Evolutionary conservation across 164 flowering plant species (phyloP).

Genomic region (Annona cherimola): DNA sequence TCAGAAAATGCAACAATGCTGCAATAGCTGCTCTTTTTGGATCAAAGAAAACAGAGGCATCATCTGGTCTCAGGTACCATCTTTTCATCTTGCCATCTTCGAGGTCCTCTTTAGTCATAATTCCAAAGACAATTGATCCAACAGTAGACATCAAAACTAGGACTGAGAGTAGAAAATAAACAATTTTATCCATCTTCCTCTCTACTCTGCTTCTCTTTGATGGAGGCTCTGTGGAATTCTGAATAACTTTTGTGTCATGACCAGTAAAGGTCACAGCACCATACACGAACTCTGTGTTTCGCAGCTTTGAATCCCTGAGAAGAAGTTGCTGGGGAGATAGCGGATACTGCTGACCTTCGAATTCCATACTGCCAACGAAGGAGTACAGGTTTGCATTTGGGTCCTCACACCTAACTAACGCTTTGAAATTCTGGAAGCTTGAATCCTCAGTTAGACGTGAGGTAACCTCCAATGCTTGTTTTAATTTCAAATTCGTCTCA

Average conservation of each 20-base stretch:
- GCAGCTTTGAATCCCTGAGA: constrained; percentile 88
- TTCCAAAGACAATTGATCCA: constrained; percentile 75
- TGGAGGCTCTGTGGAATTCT: constrained; percentile 81
- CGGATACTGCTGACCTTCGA: constrained; percentile 49
- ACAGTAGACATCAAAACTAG: constrained; percentile 45
- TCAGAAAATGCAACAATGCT: constrained; percentile 61
- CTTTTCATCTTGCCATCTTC: constrained; percentile 47
- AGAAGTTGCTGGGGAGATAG: constrained; percentile 84
- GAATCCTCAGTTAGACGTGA: constrained; percentile 48
- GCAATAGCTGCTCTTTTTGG: constrained; percentile 58
- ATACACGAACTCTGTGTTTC: constrained; percentile 79
- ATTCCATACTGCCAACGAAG: constrained; percentile 80
- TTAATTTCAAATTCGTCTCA: constrained; percentile 87
- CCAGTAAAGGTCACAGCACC: constrained; percentile 91
- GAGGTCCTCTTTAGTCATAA: constrained; percentile 55
- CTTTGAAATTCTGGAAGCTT: constrained; percentile 54
- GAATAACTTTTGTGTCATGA: constrained; percentile 88
- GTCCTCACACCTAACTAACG: constrained; percentile 79
- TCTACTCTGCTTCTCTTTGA: constrained; percentile 91
- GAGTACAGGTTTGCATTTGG: constrained; percentile 86
- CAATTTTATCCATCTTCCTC: constrained; percentile 71
- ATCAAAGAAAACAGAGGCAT: constrained; percentile 47
- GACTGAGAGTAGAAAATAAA: constrained; percentile 63
- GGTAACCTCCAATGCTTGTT: constrained; percentile 79
- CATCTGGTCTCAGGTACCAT: constrained; percentile 83